phyloP scores from a whole-genome alignment of 2,329 filamentous ascomycete species.

The Capronia epimyces region DNA sequence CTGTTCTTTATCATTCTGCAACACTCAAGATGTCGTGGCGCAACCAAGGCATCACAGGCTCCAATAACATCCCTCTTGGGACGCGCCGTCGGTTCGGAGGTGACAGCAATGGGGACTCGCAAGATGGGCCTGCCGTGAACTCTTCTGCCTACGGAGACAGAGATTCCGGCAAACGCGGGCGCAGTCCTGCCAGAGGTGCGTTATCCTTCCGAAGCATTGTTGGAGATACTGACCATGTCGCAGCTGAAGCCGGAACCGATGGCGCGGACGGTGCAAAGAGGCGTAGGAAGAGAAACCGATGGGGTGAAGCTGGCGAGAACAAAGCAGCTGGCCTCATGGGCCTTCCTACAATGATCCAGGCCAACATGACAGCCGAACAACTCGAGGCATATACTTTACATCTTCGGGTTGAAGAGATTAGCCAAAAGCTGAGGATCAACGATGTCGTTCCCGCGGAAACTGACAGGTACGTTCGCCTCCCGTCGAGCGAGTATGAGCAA shows the following conservation, averaged over 20 bases:
- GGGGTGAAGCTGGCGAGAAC: slow-evolving; percentile 96
- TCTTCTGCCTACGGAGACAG: slow-evolving; percentile 46
- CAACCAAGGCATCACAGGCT: slow-evolving; percentile 82
- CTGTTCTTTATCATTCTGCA: neutral
- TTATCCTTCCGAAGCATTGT: slow-evolving; percentile 24
- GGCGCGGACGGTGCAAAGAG: slow-evolving; percentile 60
- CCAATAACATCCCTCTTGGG: slow-evolving; percentile 94
- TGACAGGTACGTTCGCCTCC: slow-evolving; percentile 64
- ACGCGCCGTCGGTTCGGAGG: slow-evolving; percentile 74
- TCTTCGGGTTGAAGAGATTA: slow-evolving; percentile 97
- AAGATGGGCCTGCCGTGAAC: slow-evolving; percentile 40
- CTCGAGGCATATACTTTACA: slow-evolving; percentile 95
- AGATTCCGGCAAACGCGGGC: slow-evolving; percentile 71
- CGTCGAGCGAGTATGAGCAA: slow-evolving; percentile 7
- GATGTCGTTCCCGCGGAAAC: slow-evolving; percentile 96
- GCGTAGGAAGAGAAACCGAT: slow-evolving; percentile 97
- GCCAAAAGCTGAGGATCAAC: slow-evolving; percentile 97
- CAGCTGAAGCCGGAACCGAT: slow-evolving; percentile 55
- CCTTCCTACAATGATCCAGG: slow-evolving; percentile 88
- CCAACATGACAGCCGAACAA: slow-evolving; percentile 97
- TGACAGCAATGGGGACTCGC: slow-evolving; percentile 51
- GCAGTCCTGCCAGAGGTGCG: slow-evolving; percentile 78
- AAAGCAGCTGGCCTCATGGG: slow-evolving; percentile 98
- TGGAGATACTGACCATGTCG: slow-evolving; percentile 29
- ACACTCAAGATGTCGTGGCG: slow-evolving; percentile 56